Evolutionary conservation across 78 protist species (phyloP), one percentile per base, ranked within the genome.

Genomic region (Planoprotostelium fungivorum): DNA sequence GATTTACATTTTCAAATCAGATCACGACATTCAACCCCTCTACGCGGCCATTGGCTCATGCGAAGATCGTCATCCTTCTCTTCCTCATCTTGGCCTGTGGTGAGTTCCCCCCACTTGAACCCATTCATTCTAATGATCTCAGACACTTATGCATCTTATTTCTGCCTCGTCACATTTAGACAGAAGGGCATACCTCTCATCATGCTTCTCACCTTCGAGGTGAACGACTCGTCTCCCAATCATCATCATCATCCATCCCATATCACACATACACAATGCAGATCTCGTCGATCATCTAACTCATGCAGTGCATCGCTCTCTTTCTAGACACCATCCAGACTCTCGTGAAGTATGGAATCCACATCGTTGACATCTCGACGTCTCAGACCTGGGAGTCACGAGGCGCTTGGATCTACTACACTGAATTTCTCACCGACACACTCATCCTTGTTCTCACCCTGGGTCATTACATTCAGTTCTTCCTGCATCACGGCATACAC

Each of bases 311-410:
- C 84, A 88, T 90, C 39, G 92, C 97, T 38, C 85, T 95, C 23
- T 92, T 93, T 37, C 84, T 93, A 86, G 97, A 95, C 90, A 95
- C 97, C 10, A 86, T 93, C 35, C 97, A 95, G 88, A 95, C 97
- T 29, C 37, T 93, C 37, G 90, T 92, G 31, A 95, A 95, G 83
- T 95, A 95, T 89, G 89, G 95, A n/a, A 93, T 95, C 36, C 97
- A 95, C 92, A 51, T 95, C 88, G 88, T 91, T 31, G 97, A 95
- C 89, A 87, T 95, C 91, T 84, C 91, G 9, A 37, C 85, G 35
- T 86, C 85, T 34, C 91, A 90, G 35, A 93, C 89, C 1, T 95
- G 97, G 97, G 97, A 95, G 51, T 39, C 36, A 38, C 91, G 95
- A 63, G 95, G 95, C 29, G 89, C 84, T 63, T 90, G 89, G 83